These are phyloP conservation scores for Schwanniomyces sp. DNA, from an alignment of 805 yeast genomes.

Conservation along the genomic window DNA sequence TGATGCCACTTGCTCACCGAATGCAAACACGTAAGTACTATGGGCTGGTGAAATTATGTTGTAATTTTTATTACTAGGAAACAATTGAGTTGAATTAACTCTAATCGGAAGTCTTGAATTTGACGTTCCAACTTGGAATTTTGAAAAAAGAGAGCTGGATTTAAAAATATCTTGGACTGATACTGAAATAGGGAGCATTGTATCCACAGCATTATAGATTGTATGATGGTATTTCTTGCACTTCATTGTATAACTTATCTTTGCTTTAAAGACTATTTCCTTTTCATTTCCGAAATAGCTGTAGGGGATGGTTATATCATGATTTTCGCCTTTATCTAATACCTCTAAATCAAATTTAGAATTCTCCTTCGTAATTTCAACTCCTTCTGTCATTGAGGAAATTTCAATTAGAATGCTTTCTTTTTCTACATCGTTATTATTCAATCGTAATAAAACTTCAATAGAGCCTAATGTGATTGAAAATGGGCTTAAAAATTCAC, in stretches of 20 bases:
- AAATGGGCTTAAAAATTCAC: conserved; percentile 24
- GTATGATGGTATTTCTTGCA: conserved; percentile 17
- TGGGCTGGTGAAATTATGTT: conserved; percentile 16
- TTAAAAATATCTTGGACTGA: conserved; percentile 80
- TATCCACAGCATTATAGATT: conserved; percentile 44
- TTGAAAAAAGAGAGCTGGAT: conserved; percentile 54
- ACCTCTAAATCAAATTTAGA: conserved; percentile 1
- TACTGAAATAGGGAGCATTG: conserved; percentile 62
- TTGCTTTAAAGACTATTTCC: conserved; percentile 18
- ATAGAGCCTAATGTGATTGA: conserved; percentile 27
- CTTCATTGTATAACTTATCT: conserved; percentile 18
- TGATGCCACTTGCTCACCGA: conserved; percentile 69
- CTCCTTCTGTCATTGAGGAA: conserved; percentile 15
- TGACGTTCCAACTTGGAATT: conserved; percentile 67
- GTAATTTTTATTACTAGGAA: conserved; percentile 25
- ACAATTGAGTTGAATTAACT: conserved; percentile 44
- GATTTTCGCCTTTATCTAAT: conserved; percentile 7
- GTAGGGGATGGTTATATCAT: conserved; percentile 31
- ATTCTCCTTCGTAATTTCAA: background rate
- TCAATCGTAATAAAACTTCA: conserved; percentile 21
- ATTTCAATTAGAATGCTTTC: conserved; percentile 22
- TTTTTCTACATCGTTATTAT: conserved; percentile 30
- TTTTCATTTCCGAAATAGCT: conserved; percentile 28
- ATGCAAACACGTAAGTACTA: conserved; percentile 44
- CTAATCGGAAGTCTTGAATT: conserved; percentile 53